Base-by-base conservation (phyloP, 768 basidiomycete species). In the Galerina marginata region DNA sequence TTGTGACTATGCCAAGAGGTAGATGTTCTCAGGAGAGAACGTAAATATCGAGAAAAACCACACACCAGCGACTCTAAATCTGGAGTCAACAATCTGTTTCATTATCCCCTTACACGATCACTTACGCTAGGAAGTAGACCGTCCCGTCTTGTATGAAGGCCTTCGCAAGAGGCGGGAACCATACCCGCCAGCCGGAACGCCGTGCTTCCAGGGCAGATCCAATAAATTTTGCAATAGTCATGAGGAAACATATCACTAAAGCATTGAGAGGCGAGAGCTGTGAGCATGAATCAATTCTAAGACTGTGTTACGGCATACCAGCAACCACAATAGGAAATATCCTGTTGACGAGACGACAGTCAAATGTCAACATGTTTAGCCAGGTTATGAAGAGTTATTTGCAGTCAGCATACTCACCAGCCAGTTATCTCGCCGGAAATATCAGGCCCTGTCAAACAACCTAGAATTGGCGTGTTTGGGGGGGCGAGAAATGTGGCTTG, bases 71-170 rank as follows among this genome's bases (percentile, higher is more conserved):
- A 53, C 39, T 12, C 51, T 53, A 40, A 6, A 26, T 12, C 1
- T 11, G 7, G 39, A 14, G 42, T 38, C 39, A 40, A 23, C 23
- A 14, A n/a, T 15, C 9, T 23, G 4, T 40, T 25, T 40, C 6
- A 2, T 9, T 37, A 9, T 4, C 29, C 29, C 15, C 9, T 2
- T 23, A 40, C 37, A 38, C 9, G 42, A 11, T 16, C 3, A 42
- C 51, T 40, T 16, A 53, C 51, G 39, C 38, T 9, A 53, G 39
- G 36, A 53, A 53, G n/a, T 53, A 53, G 23, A 53, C 51, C 29
- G 51, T 53, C 14, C 51, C 51, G 29, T 53, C 51, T 26, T 40
- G 38, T n/a, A 53, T 53, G 51, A 53, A 53, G 2, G 51, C 51
- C 23, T 42, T 53, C 16, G 51, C 51, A 14, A 53, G 39, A 6